Base-by-base conservation (phyloP, 2,329 filamentous ascomycete species). In the Botryosphaeria agaves region DNA sequence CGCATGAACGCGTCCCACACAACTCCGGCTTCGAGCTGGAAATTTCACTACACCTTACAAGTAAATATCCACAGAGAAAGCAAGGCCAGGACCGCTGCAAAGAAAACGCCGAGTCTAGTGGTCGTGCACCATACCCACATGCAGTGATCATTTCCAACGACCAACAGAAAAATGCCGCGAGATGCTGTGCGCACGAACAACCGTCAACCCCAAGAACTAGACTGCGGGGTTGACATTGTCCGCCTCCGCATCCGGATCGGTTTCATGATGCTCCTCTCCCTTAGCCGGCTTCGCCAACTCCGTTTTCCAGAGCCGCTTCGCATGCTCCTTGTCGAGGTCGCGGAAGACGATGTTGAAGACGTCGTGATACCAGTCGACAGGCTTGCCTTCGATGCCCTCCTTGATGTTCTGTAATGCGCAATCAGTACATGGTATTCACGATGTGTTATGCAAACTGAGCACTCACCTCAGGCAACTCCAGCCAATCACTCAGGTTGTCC, bases 401-500 rank as follows among this genome's bases (percentile, higher is more conserved):
- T 95, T 98, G 63, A 98, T 98, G 50, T 95, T 95, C 89, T 98
- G 51, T 12, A 14, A 36, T 20, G 32, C 31, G 30, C 28, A 31
- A 16, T 31, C 21, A 28, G 32, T 17, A 98, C 17, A 98, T 81
- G 41, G 84, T 85, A 47, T 92, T 72, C 60, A 94, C 95, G 63
- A 98, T 95, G 50, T 94, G 94, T 87, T 95, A 51, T n/a, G 14
- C 35, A 25, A 31, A 31, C 29, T 27, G 30, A 30, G 12, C 32
- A 67, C 82, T 55, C 69, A 94, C 89, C 67, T 94, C 78, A 32
- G 91, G 89, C 43, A 98, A 65, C 56, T 98, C 89, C 30, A 94
- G 62, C 91, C 89, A 98, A 63, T 98, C 89, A 33, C 82, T 89
- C 66, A 80, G 73, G 56, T 94, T 94, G 58, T 98, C 91, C 42